Percentiles rank a stretch among this genome's conserved stretches.
Conservation (phyloP, 768 basidiomycete species). For the Rhodotorula taiwanensis region DNA sequence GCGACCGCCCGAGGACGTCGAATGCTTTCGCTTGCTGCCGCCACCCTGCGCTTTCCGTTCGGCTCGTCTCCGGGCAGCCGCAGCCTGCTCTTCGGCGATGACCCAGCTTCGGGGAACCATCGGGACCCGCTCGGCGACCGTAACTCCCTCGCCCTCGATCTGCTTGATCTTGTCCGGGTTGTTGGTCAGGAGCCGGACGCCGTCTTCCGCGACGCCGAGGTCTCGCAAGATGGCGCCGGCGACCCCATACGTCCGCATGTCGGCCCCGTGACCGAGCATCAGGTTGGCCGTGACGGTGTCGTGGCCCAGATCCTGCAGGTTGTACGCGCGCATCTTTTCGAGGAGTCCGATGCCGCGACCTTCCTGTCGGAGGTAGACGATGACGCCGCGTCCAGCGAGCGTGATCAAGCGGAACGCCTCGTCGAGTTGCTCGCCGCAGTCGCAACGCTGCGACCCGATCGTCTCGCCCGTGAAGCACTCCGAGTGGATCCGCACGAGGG, state of each 20-base stretch:
- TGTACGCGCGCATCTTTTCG: slow-evolving; percentile 94
- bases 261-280: slow-evolving; percentile 86
- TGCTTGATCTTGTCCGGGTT: slow-evolving; percentile 96
- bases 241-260: slow-evolving; percentile 86
- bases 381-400: slow-evolving; percentile 67
- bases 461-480: slow-evolving; percentile 99
- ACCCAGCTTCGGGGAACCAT: slow-evolving; percentile 93
- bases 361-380: slow-evolving; percentile 93
- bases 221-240: slow-evolving; percentile 85
- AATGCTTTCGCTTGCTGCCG: too few species aligned
- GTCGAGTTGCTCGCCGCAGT: slow-evolving; percentile 97
- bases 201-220: slow-evolving; percentile 55
- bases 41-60: neutral
- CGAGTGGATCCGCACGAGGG: slow-evolving; percentile 90
- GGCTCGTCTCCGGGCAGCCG: slow-evolving; percentile 4
- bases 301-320: slow-evolving; percentile 92
- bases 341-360: slow-evolving; percentile 93
- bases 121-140: slow-evolving; percentile 72
- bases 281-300: slow-evolving; percentile 98
- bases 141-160: slow-evolving; percentile 72
- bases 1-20: too few species aligned
- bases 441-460: slow-evolving; percentile 92
- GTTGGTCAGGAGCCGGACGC: slow-evolving; percentile 80
- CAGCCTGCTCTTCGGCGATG: slow-evolving; percentile 43
- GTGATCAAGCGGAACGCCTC: slow-evolving; percentile 90